Base-by-base conservation (phyloP, 2,329 filamentous ascomycete genomes). In the Alternaria ethzedia region DNA sequence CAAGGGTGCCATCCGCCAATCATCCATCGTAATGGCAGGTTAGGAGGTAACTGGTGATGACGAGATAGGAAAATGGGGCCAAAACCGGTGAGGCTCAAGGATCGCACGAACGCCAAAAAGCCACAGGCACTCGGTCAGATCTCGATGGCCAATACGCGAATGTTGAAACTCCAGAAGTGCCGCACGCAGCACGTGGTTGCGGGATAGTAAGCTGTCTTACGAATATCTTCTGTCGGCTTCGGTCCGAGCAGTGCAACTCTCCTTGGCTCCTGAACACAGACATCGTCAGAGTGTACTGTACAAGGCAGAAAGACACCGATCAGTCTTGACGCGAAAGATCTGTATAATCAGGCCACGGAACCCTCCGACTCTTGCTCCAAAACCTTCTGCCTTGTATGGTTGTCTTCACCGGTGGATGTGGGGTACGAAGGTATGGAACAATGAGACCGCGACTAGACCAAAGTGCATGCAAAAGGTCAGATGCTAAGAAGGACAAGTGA, bases 401-500 rank as follows among this genome's bases (percentile, higher is more conserved):
- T 52, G n/a, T 65, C 30, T 54, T 75, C 69, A 78, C 77, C 76
- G 77, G 76, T 77, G 60, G 70, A 67, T 49, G 75, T 75, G 76
- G 76, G 71, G 66, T 50, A 47, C 52, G 59, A 69, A 43, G 60
- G 64, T 49, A 66, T 45, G n/a, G 44, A 59, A 54, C 30, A 59
- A 47, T 50, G 51, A 45, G 59, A 57, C 54, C 62, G 57, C 55
- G 15, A 43, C 63, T 13, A 66, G 56, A 56, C n/a, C 52, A 44
- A 54, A 54, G 54, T 30, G 49, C 43, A 70, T 69, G 69, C 70
- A 70, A 32, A 66, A 61, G 56, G 70, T 74, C 72, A 75, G 67
- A 74, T 68, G 66, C 58, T 64, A 56, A 50, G 61, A 46, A 63
- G 47, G 46, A 54, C 50, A 65, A 67, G 55, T 51, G 54, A 44